Percentiles rank a stretch among this genome's conserved stretches.
phyloP scores from a whole-genome alignment of 345 rosid species.

The Syzygium oleosum region DNA sequence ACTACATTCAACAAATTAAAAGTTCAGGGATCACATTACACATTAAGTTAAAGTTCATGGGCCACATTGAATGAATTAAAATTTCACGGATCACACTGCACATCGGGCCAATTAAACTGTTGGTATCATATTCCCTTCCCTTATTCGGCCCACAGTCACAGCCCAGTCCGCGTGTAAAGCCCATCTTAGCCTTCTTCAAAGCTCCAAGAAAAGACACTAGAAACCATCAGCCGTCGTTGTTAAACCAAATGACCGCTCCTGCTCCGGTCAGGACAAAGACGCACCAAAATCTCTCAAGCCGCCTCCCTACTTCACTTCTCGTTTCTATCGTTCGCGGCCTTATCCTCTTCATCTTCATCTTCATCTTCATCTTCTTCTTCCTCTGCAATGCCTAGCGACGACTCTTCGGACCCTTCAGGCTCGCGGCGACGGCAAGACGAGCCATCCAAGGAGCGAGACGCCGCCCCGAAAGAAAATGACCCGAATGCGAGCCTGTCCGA shows the following conservation, averaged over 20 bases:
- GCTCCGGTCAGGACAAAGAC: background rate
- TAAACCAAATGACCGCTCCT: background rate
- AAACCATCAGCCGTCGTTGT: background rate
- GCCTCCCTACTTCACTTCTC: background rate
- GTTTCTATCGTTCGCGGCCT: background rate
- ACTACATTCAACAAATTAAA: no score
- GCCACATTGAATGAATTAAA: no score
- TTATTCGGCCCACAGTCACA: background rate
- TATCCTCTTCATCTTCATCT: background rate
- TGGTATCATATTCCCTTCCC: background rate
- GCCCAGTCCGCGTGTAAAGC: background rate
- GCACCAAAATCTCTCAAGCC: background rate
- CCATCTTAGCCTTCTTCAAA: background rate
- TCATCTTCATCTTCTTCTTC: background rate
- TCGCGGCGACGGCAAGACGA: background rate
- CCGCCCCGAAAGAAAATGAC: background rate
- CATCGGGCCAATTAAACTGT: no score
- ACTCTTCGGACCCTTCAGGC: background rate
- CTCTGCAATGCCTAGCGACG: background rate
- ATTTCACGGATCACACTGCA: no score
- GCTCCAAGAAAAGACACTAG: background rate
- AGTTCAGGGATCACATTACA: no score
- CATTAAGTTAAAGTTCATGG: no score
- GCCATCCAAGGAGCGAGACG: background rate
- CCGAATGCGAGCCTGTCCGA: background rate